Evolutionary conservation across 176 grass and related monocot species (phyloP), one percentile per base, ranked within the genome.

Genomic region (Poa annua): DNA sequence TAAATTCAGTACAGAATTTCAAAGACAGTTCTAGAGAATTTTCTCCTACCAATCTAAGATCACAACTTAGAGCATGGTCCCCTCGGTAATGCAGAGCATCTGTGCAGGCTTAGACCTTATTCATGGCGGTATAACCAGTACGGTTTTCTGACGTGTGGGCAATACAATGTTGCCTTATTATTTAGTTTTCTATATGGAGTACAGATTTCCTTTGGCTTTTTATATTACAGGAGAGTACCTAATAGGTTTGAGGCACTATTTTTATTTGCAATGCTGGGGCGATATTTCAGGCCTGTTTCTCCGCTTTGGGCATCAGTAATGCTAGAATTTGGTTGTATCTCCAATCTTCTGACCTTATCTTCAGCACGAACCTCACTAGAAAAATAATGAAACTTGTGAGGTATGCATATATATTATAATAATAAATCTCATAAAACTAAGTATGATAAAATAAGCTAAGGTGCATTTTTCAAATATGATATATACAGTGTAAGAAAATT

Each of bases 301-400:
- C 12, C 35, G 45, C 22, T 45, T 75, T 32, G 35, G 59, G 16
- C 71, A 67, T 62, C 62, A 11, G 12, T 14, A 20, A 47, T 4
- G 17, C 22, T 66, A 64, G 74, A 62, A 41, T 34, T 71, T 71
- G 42, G 53, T 71, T 44, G 11, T 26, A 52, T 77, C 32, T 82
- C 41, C 41, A 70, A 6, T 35, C 32, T 71, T 39, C 61, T 66
- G 64, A 81, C 5, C 15, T 42, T 32, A 14, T 64, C 59, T 79
- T 83, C 32, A 47, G 50, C 75, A 32, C 66, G 13, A 88, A 36
- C 13, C 8, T 54, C 81, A 56, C 66, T 84, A 67, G 45, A 65
- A 33, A 19, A 66, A 73, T 48, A 55, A 42, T 16, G 33, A 72
- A 62, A 35, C 2, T 34, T 78, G 12, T 62, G 22, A 71, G 51